These are phyloP conservation scores for Lactarius vividus DNA, from an alignment of 768 basidiomycete species.

Conservation along the genomic window DNA sequence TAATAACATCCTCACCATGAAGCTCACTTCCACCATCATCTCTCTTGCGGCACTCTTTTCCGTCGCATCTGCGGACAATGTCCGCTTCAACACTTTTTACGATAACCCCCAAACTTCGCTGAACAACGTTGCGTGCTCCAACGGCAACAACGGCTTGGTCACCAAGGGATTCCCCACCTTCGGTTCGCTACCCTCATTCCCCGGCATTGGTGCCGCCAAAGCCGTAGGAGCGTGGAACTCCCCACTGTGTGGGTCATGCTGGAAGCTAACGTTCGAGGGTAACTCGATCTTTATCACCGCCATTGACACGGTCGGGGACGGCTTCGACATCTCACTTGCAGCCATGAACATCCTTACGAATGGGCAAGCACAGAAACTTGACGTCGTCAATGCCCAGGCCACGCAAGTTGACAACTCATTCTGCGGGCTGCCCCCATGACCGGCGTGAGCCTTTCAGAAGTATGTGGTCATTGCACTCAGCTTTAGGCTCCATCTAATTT, in stretches of 20 bases:
- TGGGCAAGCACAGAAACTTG: not conserved
- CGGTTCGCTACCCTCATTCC: constrained; percentile 26
- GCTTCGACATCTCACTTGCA: too few species aligned
- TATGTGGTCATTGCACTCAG: too few species aligned
- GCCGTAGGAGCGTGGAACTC: constrained; percentile 35
- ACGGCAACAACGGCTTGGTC: constrained; percentile 30
- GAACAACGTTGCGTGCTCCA: constrained; percentile 26
- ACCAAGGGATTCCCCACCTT: constrained; percentile 26
- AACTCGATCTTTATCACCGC: too few species aligned
- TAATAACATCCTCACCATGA: too few species aligned
- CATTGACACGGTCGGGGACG: too few species aligned
- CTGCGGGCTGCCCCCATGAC: too few species aligned
- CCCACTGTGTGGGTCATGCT: constrained; percentile 11
- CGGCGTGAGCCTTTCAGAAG: too few species aligned
- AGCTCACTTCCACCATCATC: too few species aligned
- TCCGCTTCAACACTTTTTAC: constrained; percentile 9
- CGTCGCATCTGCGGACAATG: constrained; percentile 2
- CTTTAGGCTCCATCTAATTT: too few species aligned
- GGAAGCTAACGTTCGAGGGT: too few species aligned
- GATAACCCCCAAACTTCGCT: constrained; percentile 19
- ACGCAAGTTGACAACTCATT: not conserved
- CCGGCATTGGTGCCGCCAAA: constrained; percentile 30
- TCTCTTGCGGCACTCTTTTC: too few species aligned
- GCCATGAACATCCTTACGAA: too few species aligned
- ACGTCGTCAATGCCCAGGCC: constrained; percentile 4